Evolutionary conservation across 495 filamentous ascomycete species (phyloP).

Genomic region (Xylaria sp.): DNA sequence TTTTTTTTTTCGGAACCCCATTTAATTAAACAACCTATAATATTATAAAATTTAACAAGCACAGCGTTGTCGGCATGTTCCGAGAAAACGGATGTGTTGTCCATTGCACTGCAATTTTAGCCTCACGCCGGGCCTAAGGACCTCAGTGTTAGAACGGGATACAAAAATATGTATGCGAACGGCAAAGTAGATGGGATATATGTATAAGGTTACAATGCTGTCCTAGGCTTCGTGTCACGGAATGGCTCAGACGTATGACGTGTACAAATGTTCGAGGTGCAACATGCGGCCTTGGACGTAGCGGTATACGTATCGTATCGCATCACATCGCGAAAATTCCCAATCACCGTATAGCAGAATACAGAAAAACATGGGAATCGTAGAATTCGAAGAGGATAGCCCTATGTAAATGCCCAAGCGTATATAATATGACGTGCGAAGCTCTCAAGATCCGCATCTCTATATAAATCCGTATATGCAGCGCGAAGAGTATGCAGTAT

Average conservation of each 20-base stretch:
- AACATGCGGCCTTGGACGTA: background rate
- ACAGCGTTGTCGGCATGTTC: too few relatives aligned
- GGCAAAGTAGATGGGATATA: background rate
- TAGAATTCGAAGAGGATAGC: background rate
- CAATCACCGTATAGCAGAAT: background rate
- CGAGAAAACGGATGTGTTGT: too few relatives aligned
- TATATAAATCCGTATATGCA: constrained; percentile 6
- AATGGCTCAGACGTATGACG: too few relatives aligned
- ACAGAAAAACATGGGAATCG: background rate
- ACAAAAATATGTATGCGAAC: background rate
- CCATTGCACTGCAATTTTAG: background rate
- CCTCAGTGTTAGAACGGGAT: background rate
- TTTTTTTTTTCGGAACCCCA: too few relatives aligned
- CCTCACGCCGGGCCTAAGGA: background rate
- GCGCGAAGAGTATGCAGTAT: constrained; percentile 6
- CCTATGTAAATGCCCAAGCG: too few relatives aligned
- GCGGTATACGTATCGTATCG: background rate
- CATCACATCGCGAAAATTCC: too few relatives aligned
- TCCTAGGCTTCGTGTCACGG: too few relatives aligned
- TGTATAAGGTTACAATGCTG: too few relatives aligned
- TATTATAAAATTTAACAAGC: too few relatives aligned
- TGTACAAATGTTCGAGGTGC: too few relatives aligned
- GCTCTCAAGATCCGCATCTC: constrained; percentile 21
- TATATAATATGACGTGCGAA: background rate
- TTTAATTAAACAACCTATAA: too few relatives aligned